These are phyloP conservation scores for Erodium maritimum DNA, from an alignment of 345 rosid genomes.

Conservation along the genomic window DNA sequence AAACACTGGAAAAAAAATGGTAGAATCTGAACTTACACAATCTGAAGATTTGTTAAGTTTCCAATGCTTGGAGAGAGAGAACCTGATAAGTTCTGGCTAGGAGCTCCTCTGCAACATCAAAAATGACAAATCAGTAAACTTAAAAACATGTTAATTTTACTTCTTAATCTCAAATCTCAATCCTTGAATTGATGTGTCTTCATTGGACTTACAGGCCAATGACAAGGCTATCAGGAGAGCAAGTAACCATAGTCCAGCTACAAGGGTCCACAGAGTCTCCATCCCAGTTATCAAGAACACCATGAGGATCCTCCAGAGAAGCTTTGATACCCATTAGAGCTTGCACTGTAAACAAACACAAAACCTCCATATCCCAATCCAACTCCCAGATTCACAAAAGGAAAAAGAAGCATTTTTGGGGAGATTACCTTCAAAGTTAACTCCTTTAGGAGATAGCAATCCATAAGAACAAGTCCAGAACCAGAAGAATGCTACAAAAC, in stretches of 20 bases:
- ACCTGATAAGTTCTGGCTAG: conserved; percentile 85
- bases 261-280: conserved; percentile 91
- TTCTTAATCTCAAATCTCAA: neutral
- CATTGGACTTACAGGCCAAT: conserved; percentile 57
- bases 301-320: conserved; percentile 69
- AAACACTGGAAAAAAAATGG: neutral
- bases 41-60: conserved; percentile 77
- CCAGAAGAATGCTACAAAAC: conserved; percentile 29
- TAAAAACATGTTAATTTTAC: neutral
- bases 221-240: conserved; percentile 63
- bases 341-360: conserved; percentile 41
- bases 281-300: conserved; percentile 89
- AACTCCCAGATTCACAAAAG: neutral
- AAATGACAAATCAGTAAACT: conserved; percentile 8
- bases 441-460: conserved; percentile 73
- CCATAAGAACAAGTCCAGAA: conserved; percentile 37
- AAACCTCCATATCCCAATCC: neutral
- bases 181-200: neutral
- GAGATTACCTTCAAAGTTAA: conserved; percentile 71
- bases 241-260: conserved; percentile 95
- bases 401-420: neutral
- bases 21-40: conserved; percentile 44
- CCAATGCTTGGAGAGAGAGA: conserved; percentile 77
- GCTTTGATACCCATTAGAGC: conserved; percentile 76
- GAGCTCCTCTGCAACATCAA: conserved; percentile 52